Evolutionary conservation across 805 yeast genomes (phyloP).

Genomic region (Cyberlindnera subsufficiens): DNA sequence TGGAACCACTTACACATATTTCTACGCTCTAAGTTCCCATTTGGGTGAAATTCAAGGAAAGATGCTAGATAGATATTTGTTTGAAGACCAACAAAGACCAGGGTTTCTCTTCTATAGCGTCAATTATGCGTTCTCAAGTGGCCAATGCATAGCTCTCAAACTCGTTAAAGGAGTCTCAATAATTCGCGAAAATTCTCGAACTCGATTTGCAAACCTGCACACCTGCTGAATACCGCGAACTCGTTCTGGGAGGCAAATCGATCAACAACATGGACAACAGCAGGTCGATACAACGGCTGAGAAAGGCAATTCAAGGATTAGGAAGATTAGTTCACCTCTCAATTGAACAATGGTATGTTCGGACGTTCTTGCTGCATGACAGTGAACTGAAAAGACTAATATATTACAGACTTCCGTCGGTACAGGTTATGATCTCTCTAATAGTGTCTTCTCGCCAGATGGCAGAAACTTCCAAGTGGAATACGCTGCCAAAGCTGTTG

Average conservation of each 20-base stretch:
- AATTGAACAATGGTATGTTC: background rate
- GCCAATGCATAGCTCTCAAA: no score
- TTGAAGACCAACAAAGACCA: no score
- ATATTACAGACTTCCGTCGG: constrained; percentile 78
- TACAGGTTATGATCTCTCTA: constrained; percentile 97
- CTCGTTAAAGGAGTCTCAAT: no score
- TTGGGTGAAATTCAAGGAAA: no score
- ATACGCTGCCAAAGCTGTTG: constrained; percentile 96
- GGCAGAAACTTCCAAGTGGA: constrained; percentile 97
- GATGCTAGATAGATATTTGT: no score
- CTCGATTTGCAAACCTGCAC: background rate
- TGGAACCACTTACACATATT: no score
- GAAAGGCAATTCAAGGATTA: background rate
- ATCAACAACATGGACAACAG: background rate
- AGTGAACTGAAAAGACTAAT: background rate
- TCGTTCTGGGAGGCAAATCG: background rate
- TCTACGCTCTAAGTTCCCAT: no score
- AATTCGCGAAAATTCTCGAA: no score
- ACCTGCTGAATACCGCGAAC: background rate
- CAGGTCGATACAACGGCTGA: background rate
- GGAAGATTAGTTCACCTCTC: background rate
- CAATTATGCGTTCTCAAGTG: no score
- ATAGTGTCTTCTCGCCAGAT: constrained; percentile 85
- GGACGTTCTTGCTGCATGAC: background rate
- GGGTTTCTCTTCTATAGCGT: no score